Evolutionary conservation across 495 filamentous ascomycete species (phyloP).

Genomic region (Pyrenopolyporus hunteri): DNA sequence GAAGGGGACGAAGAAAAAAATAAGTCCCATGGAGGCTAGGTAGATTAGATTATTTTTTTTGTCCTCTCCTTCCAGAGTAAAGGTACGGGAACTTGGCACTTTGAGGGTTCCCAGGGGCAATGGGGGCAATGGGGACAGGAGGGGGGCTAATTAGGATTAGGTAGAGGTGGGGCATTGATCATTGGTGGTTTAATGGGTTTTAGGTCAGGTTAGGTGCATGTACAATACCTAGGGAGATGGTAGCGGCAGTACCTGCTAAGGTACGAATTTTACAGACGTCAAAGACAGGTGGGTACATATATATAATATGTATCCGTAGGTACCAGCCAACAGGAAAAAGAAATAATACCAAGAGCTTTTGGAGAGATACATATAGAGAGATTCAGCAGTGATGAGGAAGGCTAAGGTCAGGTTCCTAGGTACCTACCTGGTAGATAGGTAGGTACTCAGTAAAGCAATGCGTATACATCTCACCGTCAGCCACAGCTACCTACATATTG

Average conservation of each 20-base stretch:
- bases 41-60: constrained; percentile 15
- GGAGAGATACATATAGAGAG: constrained; percentile 21
- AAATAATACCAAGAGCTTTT: constrained; percentile 19
- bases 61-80: constrained; percentile 14
- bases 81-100: constrained; percentile 37
- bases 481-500: neutral
- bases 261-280: no score
- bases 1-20: constrained; percentile 28
- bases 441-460: no score
- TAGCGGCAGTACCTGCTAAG: no score
- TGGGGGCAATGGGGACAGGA: neutral
- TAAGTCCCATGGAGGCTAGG: constrained; percentile 12
- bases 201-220: no score
- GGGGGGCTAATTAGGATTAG: constrained; percentile 19
- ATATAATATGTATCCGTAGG: no score
- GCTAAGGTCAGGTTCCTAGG: no score
- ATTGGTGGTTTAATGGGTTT: no score
- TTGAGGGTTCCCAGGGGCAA: constrained; percentile 9
- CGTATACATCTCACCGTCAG: no score
- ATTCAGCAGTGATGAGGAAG: constrained; percentile 11
- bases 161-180: constrained; percentile 22
- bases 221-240: no score
- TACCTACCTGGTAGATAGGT: no score
- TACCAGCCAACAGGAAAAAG: no score
- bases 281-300: no score